Conservation (phyloP, 2,329 filamentous ascomycete genomes). For the Ceratocystis diversiconidia region DNA sequence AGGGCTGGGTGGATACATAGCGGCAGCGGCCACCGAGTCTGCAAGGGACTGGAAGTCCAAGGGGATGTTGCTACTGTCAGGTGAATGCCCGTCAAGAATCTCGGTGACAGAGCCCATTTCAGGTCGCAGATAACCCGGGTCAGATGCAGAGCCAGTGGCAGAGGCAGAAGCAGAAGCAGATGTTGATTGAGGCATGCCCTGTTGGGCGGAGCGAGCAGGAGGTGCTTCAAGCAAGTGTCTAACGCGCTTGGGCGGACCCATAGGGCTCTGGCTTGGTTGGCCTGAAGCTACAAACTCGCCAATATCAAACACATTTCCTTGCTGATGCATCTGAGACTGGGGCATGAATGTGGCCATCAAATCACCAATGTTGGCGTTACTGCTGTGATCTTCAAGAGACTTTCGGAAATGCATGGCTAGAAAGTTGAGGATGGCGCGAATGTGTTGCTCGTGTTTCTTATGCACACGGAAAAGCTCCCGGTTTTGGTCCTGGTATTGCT, state of each 20-base stretch:
- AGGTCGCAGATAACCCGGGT: conserved; percentile 27
- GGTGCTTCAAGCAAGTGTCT: conserved; percentile 40
- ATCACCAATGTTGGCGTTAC: conserved; percentile 63
- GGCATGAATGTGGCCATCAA: conserved; percentile 68
- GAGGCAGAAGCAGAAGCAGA: conserved; percentile 23
- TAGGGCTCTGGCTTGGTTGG: conserved; percentile 30
- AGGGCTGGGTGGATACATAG: conserved; percentile 13
- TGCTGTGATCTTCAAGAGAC: conserved; percentile 65
- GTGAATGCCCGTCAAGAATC: conserved; percentile 39
- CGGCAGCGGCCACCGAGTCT: not conserved
- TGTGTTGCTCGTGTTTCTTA: conserved; percentile 93
- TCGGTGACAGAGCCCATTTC: conserved; percentile 46
- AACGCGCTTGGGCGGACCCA: conserved; percentile 35
- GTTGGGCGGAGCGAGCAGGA: conserved; percentile 24
- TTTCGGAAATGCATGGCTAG: conserved; percentile 92
- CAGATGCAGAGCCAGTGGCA: conserved; percentile 23
- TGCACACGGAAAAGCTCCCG: conserved; percentile 19
- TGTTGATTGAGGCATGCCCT: conserved; percentile 21
- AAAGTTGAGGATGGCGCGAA: conserved; percentile 96
- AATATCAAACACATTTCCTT: conserved; percentile 45
- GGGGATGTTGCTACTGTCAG: conserved; percentile 24
- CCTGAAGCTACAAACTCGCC: conserved; percentile 39
- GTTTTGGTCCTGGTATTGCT: conserved; percentile 18
- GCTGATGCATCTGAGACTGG: conserved; percentile 33
- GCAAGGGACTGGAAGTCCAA: not conserved